phyloP scores from a whole-genome alignment of 1,284 basidiomycete genomes.

The Ustilago tritici region DNA sequence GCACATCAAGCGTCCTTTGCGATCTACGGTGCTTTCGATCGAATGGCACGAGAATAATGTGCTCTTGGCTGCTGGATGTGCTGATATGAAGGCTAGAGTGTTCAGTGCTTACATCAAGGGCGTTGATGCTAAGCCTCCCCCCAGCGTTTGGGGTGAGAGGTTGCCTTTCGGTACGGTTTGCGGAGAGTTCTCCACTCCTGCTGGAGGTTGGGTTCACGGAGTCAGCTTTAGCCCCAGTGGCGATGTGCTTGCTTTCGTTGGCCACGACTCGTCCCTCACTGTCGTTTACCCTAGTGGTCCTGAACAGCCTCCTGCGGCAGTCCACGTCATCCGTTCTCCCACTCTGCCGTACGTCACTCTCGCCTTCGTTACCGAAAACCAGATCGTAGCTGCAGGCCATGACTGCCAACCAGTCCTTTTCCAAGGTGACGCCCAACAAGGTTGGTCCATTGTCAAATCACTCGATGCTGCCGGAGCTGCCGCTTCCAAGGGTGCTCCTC shows the following conservation, averaged over 20 bases:
- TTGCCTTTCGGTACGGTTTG: conserved; percentile 98
- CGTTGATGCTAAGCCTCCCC: conserved; percentile 88
- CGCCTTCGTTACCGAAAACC: conserved; percentile 81
- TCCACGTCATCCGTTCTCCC: conserved; percentile 64
- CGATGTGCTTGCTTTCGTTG: conserved; percentile 89
- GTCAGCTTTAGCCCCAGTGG: conserved; percentile 96
- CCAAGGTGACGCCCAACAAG: conserved; percentile 55
- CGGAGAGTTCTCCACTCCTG: conserved; percentile 87
- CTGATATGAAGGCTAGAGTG: conserved; percentile 96
- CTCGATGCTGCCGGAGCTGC: conserved; percentile 64
- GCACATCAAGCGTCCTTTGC: conserved; percentile 94
- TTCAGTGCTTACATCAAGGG: conserved; percentile 99
- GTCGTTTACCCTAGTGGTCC: conserved; percentile 65
- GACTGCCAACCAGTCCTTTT: conserved; percentile 89
- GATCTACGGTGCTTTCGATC: conserved; percentile 90
- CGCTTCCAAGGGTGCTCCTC: conserved; percentile 62
- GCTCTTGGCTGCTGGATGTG: conserved; percentile 90
- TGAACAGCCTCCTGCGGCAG: conserved; percentile 60
- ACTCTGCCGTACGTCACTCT: conserved; percentile 67
- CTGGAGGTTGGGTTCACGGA: conserved; percentile 96
- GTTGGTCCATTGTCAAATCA: conserved; percentile 61
- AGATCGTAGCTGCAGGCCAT: conserved; percentile 87
- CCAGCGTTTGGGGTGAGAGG: conserved; percentile 95
- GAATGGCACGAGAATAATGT: conserved; percentile 99
- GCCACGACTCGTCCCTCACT: conserved; percentile 72